Evolutionary conservation across 2,329 filamentous ascomycete species (phyloP), one percentile per base, ranked within the genome.

Genomic region (Fusarium protoensiforme): DNA sequence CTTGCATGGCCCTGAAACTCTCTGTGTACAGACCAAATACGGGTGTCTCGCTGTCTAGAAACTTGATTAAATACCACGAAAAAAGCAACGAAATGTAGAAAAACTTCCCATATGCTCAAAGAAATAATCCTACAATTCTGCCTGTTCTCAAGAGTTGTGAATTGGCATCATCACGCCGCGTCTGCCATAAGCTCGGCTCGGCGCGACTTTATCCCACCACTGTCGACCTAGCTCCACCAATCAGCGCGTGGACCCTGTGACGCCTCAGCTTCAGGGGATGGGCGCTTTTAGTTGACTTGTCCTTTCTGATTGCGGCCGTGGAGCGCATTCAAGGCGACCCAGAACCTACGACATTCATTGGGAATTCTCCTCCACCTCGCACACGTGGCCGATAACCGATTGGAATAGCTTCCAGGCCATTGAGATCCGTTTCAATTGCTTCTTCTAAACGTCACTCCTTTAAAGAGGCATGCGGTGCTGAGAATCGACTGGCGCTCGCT

Each of bases 251-350:
- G 75, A 68, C 65, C 76, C 76, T 78, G 68, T 56, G 6, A 22
- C 46, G 63, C 70, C 61, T 69, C 61, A 64, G 56, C 72, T 54
- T 75, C 60, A 63, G 63, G 73, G 68, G 64, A 69, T n/a, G n/a
- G n/a, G n/a, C 61, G 61, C 64, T 69, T 78, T 75, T 76, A 74
- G 76, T 69, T 77, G 75, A 78, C 76, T 64, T 78, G 76, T 78
- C 76, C 76, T 78, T 77, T 78, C 74, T 66, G 69, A 65, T 65
- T 77, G 69, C 60, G 73, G 65, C 68, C 62, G 61, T 16, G 58
- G 60, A 71, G 53, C 56, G 65, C 51, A 69, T 64, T 63, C 57
- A 58, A 71, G 54, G 57, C 51, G 69, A 61, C 62, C 14, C 9
- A 27, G 22, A 46, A 46, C 16, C 41, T 56, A 68, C 67, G 63